Conservation (phyloP, 2,329 filamentous ascomycete species). For the Eurotiales sp. region DNA sequence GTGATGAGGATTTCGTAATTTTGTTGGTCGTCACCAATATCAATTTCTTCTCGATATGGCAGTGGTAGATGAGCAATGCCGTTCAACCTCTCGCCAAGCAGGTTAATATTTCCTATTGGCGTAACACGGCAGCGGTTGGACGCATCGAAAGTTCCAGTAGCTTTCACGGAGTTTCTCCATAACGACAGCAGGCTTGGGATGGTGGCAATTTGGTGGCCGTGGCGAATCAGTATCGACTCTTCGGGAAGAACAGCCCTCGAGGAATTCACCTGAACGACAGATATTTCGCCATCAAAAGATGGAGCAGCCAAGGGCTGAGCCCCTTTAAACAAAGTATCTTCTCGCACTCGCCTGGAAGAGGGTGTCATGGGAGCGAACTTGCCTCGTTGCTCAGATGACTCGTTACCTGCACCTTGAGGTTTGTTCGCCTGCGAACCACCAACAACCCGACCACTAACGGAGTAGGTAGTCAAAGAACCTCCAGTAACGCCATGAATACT, state of each 20-base stretch:
- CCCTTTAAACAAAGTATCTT: constrained; percentile 44
- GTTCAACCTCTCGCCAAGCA: constrained; percentile 40
- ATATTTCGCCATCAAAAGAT: constrained; percentile 39
- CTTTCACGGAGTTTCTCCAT: constrained; percentile 39
- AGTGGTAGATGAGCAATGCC: constrained; percentile 35
- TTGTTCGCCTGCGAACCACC: constrained; percentile 22
- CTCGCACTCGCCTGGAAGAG: constrained; percentile 44
- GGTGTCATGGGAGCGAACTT: constrained; percentile 47
- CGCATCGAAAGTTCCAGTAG: constrained; percentile 37
- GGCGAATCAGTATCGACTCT: constrained; percentile 43
- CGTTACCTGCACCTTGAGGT: constrained; percentile 19
- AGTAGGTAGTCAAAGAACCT: constrained; percentile 39
- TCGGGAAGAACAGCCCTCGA: constrained; percentile 35
- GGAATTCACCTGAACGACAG: constrained; percentile 35
- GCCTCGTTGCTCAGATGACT: constrained; percentile 25
- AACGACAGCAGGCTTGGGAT: constrained; percentile 43
- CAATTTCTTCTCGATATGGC: constrained; percentile 21
- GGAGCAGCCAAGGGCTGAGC: constrained; percentile 24
- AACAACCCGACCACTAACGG: constrained; percentile 39
- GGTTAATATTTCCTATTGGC: constrained; percentile 34
- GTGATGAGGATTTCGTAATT: constrained; percentile 39
- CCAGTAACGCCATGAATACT: constrained; percentile 38
- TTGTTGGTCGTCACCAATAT: constrained; percentile 20
- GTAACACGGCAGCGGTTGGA: constrained; percentile 37
- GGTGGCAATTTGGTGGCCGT: constrained; percentile 37